phyloP scores from a whole-genome alignment of 202 grass and related monocot genomes.

The Carex arenaria region DNA sequence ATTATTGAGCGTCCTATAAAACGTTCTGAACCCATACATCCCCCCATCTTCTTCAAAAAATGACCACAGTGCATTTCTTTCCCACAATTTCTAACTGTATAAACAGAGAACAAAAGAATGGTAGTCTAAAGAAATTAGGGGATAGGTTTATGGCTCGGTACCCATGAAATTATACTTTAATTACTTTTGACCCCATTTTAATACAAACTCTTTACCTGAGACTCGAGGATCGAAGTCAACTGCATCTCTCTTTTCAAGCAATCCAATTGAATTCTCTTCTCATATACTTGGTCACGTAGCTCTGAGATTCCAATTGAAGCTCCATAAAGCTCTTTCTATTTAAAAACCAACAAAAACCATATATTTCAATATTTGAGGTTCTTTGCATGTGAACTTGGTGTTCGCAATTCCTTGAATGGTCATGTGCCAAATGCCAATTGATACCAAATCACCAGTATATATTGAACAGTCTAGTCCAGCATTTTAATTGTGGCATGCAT shows the following conservation, averaged over 20 bases:
- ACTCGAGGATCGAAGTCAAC: slow-evolving; percentile 35
- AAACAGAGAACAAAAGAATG: background rate
- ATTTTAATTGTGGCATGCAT: background rate
- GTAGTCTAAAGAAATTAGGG: background rate
- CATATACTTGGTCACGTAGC: slow-evolving; percentile 27
- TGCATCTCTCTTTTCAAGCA: slow-evolving; percentile 33
- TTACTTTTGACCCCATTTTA: background rate
- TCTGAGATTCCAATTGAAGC: slow-evolving; percentile 18
- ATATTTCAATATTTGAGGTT: background rate
- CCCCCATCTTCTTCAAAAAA: background rate
- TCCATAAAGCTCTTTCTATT: slow-evolving; percentile 53
- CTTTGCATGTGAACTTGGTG: background rate
- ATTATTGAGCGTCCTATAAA: background rate
- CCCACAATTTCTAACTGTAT: background rate
- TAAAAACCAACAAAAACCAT: background rate
- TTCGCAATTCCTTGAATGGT: background rate
- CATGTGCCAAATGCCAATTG: slow-evolving; percentile 2
- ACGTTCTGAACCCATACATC: background rate
- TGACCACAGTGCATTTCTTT: background rate
- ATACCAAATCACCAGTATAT: background rate
- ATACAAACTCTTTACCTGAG: slow-evolving; percentile 40
- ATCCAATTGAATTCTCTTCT: slow-evolving; percentile 41
- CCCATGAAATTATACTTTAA: background rate
- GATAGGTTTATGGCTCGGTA: background rate
- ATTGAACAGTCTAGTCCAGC: background rate